Evolutionary conservation across 208 protist genomes (phyloP).

Genomic region (Leishmania aethiopica): DNA sequence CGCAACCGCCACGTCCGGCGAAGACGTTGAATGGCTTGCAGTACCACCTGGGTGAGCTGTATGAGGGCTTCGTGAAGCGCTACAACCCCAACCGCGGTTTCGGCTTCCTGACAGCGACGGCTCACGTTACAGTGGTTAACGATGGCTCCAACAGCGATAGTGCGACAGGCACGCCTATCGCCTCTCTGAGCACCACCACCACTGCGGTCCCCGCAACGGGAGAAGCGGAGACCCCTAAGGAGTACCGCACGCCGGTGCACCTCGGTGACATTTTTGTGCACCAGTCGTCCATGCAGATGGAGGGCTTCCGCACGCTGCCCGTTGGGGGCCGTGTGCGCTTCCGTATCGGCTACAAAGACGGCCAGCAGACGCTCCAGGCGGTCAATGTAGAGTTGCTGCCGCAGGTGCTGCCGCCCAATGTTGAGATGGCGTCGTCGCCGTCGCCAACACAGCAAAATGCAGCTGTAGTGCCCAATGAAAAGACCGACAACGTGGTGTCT

Average conservation of each 20-base stretch:
- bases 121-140: conserved; percentile 20
- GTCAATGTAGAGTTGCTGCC: conserved; percentile 50
- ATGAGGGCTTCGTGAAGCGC: conserved; percentile 70
- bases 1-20: background rate
- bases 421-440: conserved; percentile 1
- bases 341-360: conserved; percentile 46
- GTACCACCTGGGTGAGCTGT: conserved; percentile 55
- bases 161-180: background rate
- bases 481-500: background rate
- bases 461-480: background rate
- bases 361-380: conserved; percentile 50
- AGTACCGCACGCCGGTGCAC: conserved; percentile 31
- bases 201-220: background rate
- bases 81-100: conserved; percentile 72
- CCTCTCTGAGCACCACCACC: conserved; percentile 3
- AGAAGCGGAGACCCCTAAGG: conserved; percentile 8
- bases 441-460: background rate
- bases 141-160: background rate
- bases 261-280: conserved; percentile 76
- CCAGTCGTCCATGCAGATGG: conserved; percentile 63
- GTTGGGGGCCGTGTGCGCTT: conserved; percentile 63
- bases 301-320: conserved; percentile 55
- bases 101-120: conserved; percentile 57
- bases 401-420: conserved; percentile 13
- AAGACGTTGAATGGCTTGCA: conserved; percentile 42